Conservation (phyloP, 768 basidiomycete genomes). For the Cyclocybe cylindracea region DNA sequence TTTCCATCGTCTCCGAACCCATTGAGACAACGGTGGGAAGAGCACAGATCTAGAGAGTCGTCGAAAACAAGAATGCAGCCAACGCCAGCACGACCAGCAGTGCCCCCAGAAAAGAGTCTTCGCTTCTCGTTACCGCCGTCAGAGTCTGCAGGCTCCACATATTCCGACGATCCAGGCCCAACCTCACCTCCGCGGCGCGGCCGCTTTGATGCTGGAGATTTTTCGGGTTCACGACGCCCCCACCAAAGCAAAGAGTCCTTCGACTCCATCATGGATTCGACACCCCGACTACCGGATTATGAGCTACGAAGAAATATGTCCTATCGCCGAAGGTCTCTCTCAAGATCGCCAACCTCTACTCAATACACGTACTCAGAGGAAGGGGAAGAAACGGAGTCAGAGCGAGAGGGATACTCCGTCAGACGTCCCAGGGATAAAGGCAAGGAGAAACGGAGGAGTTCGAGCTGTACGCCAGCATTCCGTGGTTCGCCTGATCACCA, state of each 20-base stretch:
- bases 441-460: conserved; percentile 16
- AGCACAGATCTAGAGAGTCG: neutral
- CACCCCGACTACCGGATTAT: too few species aligned
- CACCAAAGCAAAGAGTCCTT: neutral
- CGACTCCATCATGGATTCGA: neutral
- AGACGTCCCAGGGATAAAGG: conserved; percentile 14
- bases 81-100: neutral
- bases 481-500: conserved; percentile 17
- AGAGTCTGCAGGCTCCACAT: conserved; percentile 24
- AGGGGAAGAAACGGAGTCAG: conserved; percentile 18
- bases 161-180: conserved; percentile 18
- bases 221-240: too few species aligned
- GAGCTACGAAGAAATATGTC: too few species aligned
- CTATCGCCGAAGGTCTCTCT: too few species aligned
- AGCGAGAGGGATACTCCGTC: conserved; percentile 20
- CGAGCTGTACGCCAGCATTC: conserved; percentile 22
- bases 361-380: too few species aligned
- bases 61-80: neutral
- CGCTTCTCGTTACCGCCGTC: conserved; percentile 28
- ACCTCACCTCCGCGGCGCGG: neutral
- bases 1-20: conserved; percentile 17
- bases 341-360: too few species aligned
- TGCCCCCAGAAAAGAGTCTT: conserved; percentile 19
- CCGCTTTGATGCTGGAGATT: neutral
- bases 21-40: neutral